Percentiles rank a stretch among this genome's conserved stretches.
phyloP scores from a whole-genome alignment of 805 yeast genomes.

The Wickerhamomyces subpelliculosus region DNA sequence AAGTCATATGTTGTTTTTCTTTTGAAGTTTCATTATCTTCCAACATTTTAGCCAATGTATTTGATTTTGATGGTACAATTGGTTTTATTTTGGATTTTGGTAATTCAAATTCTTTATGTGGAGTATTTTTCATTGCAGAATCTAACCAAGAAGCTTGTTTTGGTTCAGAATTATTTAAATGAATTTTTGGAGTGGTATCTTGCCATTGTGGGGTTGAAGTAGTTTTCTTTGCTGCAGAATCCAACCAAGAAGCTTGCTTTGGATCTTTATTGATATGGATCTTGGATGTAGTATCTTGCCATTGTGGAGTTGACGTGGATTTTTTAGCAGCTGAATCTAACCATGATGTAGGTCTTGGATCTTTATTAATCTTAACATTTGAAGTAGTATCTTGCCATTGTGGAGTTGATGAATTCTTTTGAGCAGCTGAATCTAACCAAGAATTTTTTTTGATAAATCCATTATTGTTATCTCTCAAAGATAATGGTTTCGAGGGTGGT shows the following conservation, averaged over 20 bases:
- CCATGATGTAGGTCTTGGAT: background rate
- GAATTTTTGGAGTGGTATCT: background rate
- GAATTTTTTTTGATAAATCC: background rate
- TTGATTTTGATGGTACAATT: conserved; percentile 21
- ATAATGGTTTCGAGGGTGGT: conserved; percentile 1
- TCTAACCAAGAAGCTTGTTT: conserved; percentile 1
- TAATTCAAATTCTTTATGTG: conserved; percentile 1
- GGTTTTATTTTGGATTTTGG: conserved; percentile 24
- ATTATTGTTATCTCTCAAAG: background rate
- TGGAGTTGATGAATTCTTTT: background rate
- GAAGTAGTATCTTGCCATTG: background rate
- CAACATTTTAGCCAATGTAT: conserved; percentile 26
- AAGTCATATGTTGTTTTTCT: conserved; percentile 1
- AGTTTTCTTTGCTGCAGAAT: conserved; percentile 13
- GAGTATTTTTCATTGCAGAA: conserved; percentile 1
- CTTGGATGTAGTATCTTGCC: background rate
- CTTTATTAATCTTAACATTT: background rate
- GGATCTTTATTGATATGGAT: background rate
- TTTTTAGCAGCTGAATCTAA: conserved; percentile 1
- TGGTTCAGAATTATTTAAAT: background rate
- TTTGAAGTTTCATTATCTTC: conserved; percentile 9
- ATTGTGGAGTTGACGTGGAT: conserved; percentile 1
- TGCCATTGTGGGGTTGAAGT: conserved; percentile 1
- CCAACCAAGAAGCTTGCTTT: conserved; percentile 13
- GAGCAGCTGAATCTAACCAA: conserved; percentile 1